Base-by-base conservation (phyloP, 2,329 filamentous ascomycete genomes). In the Colletotrichum trifolii region DNA sequence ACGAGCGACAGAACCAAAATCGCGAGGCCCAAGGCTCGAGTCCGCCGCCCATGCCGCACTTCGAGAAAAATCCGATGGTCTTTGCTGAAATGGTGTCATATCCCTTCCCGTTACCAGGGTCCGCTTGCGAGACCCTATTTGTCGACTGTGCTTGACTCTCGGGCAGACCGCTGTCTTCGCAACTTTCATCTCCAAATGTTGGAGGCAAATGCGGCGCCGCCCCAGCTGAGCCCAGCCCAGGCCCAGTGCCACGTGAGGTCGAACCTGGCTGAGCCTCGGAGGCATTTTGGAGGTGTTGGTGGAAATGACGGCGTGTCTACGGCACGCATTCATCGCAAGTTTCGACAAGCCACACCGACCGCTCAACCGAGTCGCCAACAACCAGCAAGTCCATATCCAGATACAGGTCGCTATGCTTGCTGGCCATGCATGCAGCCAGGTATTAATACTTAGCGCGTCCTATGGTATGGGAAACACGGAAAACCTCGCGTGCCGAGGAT, bases 81-180 rank as follows among this genome's bases (percentile, higher is more conserved):
- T 39, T 36, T 39, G 45, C 40, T 52, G 15, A 25, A 40, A 61
- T 56, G 50, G 57, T 61, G 50, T 65, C 62, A 65, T 65, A 43
- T 68, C 6, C 49, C 33, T 33, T n/a, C n/a, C 39, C 34, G 38
- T 38, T 13, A 10, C 52, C 33, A 47, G 52, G 43, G 43, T 58
- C 33, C 33, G 46, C 36, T 39, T 53, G 60, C 36, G 42, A 54
- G 52, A 42, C 65, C 66, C 10, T 61, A 60, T 25, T 67, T 50
- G 39, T 57, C 40, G 52, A 45, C 25, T 50, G 45, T 34, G n/a
- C 45, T 33, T 55, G 42, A 47, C 55, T 52, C 58, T 52, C 45
- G 46, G 40, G 15, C 46, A 47, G 17, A 39, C 42, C 45, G 45
- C 42, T 60, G 61, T 60, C 61, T 54, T 47, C 35, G 47, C 17